Percentiles rank a stretch among this genome's conserved stretches.
These are phyloP conservation scores for Linnemannia elongata DNA, from an alignment of 192 early-diverging fungal genomes.

Conservation along the genomic window DNA sequence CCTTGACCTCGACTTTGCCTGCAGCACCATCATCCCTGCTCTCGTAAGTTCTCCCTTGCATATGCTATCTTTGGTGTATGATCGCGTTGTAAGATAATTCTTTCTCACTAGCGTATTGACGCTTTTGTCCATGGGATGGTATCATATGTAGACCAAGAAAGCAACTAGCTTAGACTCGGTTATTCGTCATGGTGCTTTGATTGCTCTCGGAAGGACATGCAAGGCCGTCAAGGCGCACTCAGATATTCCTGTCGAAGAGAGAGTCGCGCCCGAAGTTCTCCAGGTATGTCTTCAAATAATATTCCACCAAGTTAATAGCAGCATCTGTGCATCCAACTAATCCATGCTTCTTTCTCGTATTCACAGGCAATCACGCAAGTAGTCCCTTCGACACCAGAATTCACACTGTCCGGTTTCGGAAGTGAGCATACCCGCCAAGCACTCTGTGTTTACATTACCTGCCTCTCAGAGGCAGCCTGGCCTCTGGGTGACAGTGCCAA, in stretches of 20 bases:
- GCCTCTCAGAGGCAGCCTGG: slow-evolving; percentile 63
- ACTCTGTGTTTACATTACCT: slow-evolving; percentile 62
- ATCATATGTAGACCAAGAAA: slow-evolving; percentile 16
- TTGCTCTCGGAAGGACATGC: slow-evolving; percentile 39
- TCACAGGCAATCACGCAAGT: slow-evolving; percentile 56
- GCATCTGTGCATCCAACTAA: background rate
- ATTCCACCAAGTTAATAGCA: background rate
- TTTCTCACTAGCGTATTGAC: background rate
- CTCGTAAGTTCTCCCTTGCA: slow-evolving; percentile 60
- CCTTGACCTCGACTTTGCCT: slow-evolving; percentile 69
- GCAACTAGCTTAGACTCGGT: slow-evolving; percentile 36
- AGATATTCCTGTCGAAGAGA: slow-evolving; percentile 19
- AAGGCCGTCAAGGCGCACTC: slow-evolving; percentile 39
- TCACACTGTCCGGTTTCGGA: slow-evolving; percentile 68
- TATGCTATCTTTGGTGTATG: background rate
- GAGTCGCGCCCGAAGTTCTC: slow-evolving; percentile 14
- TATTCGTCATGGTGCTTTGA: slow-evolving; percentile 50
- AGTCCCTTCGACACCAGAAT: slow-evolving; percentile 52
- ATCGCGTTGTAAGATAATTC: background rate
- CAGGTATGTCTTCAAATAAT: slow-evolving; percentile 8
- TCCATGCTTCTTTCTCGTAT: background rate
- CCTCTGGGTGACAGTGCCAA: slow-evolving; percentile 14
- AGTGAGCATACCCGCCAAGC: slow-evolving; percentile 71
- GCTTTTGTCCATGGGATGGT: background rate
- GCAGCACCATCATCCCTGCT: slow-evolving; percentile 64